A percentile compares a stretch with the other conserved stretches of the same genome.
These are phyloP conservation scores for Dactylellina drechsleri DNA, from an alignment of 2,329 filamentous ascomycete species.

Conservation along the genomic window DNA sequence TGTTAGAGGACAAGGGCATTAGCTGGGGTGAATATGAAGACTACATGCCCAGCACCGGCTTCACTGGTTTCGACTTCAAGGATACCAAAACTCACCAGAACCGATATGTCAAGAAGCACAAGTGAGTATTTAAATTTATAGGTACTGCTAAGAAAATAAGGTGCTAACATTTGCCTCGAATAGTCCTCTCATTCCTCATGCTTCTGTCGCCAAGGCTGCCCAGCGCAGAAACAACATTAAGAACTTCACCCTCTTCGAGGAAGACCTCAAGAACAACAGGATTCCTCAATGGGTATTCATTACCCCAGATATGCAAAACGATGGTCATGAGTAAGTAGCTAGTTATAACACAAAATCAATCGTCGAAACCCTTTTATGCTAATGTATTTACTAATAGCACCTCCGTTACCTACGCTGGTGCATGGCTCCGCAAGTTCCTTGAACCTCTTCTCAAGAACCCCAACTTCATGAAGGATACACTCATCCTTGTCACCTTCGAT, in stretches of 20 bases:
- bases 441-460: constrained; percentile 74
- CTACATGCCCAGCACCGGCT: constrained; percentile 79
- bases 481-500: constrained; percentile 81
- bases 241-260: constrained; percentile 75
- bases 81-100: constrained; percentile 75
- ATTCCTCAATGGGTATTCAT: constrained; percentile 79
- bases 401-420: constrained; percentile 73
- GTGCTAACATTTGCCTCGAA: constrained; percentile 3
- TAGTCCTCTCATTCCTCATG: constrained; percentile 70
- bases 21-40: constrained; percentile 80
- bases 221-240: constrained; percentile 76
- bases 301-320: constrained; percentile 77
- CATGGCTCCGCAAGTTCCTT: constrained; percentile 75
- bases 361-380: background rate
- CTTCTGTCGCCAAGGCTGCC: constrained; percentile 70
- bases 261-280: constrained; percentile 71
- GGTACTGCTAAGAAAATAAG: background rate
- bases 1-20: constrained; percentile 73
- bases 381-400: constrained; percentile 60
- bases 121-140: constrained; percentile 63
- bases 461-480: constrained; percentile 76
- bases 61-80: constrained; percentile 71
- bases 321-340: constrained; percentile 72
- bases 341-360: background rate
- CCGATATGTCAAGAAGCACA: constrained; percentile 86